phyloP scores from a whole-genome alignment of 805 yeast genomes.

The Schizosaccharomyces cryophilus region DNA sequence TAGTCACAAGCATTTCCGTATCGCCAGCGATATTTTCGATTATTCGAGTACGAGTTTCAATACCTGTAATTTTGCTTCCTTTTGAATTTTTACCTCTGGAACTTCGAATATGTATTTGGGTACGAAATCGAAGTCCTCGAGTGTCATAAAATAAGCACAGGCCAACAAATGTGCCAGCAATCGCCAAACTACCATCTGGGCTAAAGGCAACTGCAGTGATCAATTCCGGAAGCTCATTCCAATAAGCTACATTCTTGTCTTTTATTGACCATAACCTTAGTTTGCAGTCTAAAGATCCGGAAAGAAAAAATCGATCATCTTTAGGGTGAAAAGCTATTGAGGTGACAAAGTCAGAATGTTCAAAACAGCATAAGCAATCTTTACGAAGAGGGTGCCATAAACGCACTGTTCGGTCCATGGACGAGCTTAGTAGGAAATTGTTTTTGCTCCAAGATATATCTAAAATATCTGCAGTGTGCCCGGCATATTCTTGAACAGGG shows the following conservation, averaged over 20 bases:
- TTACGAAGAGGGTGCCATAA: slow-evolving; percentile 64
- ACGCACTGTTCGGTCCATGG: slow-evolving; percentile 63
- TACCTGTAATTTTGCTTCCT: slow-evolving; percentile 53
- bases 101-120: slow-evolving; percentile 20
- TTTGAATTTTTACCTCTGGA: slow-evolving; percentile 13
- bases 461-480: slow-evolving; percentile 49
- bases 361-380: slow-evolving; percentile 36
- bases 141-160: slow-evolving; percentile 36
- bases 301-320: slow-evolving; percentile 67
- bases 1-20: slow-evolving; percentile 31
- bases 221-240: slow-evolving; percentile 34
- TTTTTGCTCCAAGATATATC: slow-evolving; percentile 73
- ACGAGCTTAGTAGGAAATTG: slow-evolving; percentile 51
- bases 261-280: slow-evolving; percentile 67
- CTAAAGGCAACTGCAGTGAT: slow-evolving; percentile 56
- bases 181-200: slow-evolving; percentile 32
- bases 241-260: slow-evolving; percentile 39
- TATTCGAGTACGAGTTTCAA: slow-evolving; percentile 19
- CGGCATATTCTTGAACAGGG: slow-evolving; percentile 36
- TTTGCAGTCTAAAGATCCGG: slow-evolving; percentile 57
- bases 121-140: slow-evolving; percentile 30
- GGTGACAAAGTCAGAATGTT: slow-evolving; percentile 64
- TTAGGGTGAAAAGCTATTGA: slow-evolving; percentile 54
- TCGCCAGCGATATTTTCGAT: slow-evolving; percentile 13
- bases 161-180: slow-evolving; percentile 65